Percentiles rank a stretch among this genome's conserved stretches.
These are phyloP conservation scores for carrot (Daucus carota) DNA, from an alignment of 129 eudicot species.

Conservation along the genomic window DNA sequence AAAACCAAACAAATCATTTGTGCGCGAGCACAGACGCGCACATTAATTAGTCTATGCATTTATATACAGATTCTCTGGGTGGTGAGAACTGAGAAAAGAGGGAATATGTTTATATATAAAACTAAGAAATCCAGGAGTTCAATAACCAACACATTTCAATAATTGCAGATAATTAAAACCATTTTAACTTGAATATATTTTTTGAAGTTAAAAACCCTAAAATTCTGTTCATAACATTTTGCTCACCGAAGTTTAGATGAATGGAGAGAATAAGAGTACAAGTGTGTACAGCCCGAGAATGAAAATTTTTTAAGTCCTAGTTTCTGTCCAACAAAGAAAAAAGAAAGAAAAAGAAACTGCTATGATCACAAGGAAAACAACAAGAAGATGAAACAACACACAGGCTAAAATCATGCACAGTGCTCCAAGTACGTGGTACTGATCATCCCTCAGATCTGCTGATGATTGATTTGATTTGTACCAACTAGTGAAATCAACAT, in stretches of 20 bases:
- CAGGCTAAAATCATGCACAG: not conserved
- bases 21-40: not conserved
- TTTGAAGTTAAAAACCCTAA: no score
- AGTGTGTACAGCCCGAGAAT: not conserved
- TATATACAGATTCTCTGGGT: not conserved
- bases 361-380: not conserved
- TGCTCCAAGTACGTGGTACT: not conserved
- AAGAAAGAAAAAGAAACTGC: no score
- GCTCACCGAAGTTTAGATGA: not conserved
- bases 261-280: not conserved
- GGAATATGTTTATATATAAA: not conserved
- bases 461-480: not conserved
- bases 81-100: not conserved
- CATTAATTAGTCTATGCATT: not conserved
- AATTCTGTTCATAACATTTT: not conserved
- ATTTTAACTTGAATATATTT: no score
- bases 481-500: constrained; percentile 10
- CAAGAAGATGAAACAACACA: not conserved
- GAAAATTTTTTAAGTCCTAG: not conserved
- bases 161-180: no score
- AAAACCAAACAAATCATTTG: not conserved
- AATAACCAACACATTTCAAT: no score
- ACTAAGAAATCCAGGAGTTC: not conserved
- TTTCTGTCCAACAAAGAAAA: not conserved
- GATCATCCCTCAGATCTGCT: not conserved